These are phyloP conservation scores for Linderina pennispora DNA, from an alignment of 192 early-diverging fungal species.

Conservation along the genomic window DNA sequence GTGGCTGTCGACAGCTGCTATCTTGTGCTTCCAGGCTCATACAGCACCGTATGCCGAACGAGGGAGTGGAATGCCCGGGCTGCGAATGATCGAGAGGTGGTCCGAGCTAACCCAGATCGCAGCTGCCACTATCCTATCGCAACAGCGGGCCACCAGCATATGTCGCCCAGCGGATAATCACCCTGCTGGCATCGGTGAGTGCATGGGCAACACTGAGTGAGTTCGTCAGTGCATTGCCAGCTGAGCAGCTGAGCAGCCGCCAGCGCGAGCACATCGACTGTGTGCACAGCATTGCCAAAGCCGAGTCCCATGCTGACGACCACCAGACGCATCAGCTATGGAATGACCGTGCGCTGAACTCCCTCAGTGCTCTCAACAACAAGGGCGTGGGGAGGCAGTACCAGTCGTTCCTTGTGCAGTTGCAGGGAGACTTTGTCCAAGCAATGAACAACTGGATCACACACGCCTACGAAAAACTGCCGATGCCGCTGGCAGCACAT, in stretches of 20 bases:
- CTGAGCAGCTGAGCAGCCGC: slow-evolving; percentile 5
- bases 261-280: no score
- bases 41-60: no score
- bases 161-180: slow-evolving; percentile 13
- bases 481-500: slow-evolving; percentile 6
- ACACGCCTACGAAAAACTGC: neutral
- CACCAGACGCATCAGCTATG: no score
- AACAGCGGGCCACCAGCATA: slow-evolving; percentile 23
- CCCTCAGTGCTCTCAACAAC: slow-evolving; percentile 13
- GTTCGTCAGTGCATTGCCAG: slow-evolving; percentile 16
- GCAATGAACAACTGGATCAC: slow-evolving; percentile 11
- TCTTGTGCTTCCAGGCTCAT: no score
- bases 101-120: no score
- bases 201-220: slow-evolving; percentile 12
- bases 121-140: slow-evolving; percentile 5
- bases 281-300: no score
- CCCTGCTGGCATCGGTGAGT: slow-evolving; percentile 13
- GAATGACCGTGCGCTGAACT: slow-evolving; percentile 11
- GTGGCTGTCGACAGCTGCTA: slow-evolving; percentile 6
- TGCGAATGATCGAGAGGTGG: no score
- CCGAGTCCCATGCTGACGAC: no score
- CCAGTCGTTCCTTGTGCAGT: slow-evolving; percentile 30
- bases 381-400: slow-evolving; percentile 4
- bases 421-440: slow-evolving; percentile 16
- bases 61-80: no score